Conservation (phyloP, 345 rosid species). For the Gossypium anomalum region DNA sequence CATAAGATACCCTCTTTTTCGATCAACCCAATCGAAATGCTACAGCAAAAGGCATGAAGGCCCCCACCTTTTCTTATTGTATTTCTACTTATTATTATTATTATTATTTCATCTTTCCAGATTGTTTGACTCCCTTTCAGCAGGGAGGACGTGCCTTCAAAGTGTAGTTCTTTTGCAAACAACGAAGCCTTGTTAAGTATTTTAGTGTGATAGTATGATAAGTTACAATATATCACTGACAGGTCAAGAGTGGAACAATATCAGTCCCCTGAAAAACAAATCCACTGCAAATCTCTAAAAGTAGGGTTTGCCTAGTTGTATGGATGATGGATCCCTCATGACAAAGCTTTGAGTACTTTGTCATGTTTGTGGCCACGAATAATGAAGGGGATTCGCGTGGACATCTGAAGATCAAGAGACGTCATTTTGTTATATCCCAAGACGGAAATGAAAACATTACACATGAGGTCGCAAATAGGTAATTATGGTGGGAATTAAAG, state of each 20-base stretch:
- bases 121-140: constrained; percentile 5
- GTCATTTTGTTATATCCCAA: background rate
- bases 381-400: background rate
- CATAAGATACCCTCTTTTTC: constrained; percentile 12
- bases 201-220: background rate
- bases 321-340: constrained; percentile 2
- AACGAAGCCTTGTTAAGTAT: background rate
- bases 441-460: background rate
- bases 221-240: background rate
- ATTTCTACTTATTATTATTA: background rate
- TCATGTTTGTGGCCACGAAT: no score
- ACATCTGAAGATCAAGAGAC: background rate
- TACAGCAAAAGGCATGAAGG: constrained; percentile 8
- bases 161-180: constrained; percentile 6
- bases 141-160: constrained; percentile 11
- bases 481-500: no score
- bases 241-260: background rate
- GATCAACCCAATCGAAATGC: background rate
- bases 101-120: constrained; percentile 13
- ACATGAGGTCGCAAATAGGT: no score
- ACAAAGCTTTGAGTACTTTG: background rate
- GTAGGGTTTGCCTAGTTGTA: background rate
- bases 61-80: constrained; percentile 6
- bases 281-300: constrained; percentile 2
- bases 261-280: background rate